phyloP scores from a whole-genome alignment of 257 asterid genomes.

The Jaltomata sinuosa region DNA sequence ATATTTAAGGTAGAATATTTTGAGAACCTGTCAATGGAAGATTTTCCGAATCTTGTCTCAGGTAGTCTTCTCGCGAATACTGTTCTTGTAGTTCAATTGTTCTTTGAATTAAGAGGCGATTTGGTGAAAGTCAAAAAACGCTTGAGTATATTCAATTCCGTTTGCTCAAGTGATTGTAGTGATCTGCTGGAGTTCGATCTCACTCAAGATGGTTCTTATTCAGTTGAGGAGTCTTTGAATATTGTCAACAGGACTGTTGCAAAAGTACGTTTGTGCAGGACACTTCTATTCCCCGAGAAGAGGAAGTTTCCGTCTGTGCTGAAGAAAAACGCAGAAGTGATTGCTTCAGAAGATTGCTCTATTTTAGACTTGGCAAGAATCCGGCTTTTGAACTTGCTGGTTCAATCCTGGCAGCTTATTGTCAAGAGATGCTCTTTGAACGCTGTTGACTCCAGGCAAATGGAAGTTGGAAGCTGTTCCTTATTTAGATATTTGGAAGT shows the following conservation, averaged over 20 bases:
- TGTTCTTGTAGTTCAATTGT: conserved; percentile 31
- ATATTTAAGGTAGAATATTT: conserved; percentile 34
- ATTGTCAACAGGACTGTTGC: conserved; percentile 59
- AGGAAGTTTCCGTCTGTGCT: conserved; percentile 16
- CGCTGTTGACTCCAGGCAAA: conserved; percentile 22
- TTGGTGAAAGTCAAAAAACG: conserved; percentile 30
- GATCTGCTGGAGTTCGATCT: conserved; percentile 36
- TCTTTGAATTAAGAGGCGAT: conserved; percentile 30
- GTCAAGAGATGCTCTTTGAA: conserved; percentile 36
- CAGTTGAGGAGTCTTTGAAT: conserved; percentile 42
- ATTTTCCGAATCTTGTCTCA: conserved; percentile 34
- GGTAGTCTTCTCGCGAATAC: conserved; percentile 67
- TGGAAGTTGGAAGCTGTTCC: conserved; percentile 25
- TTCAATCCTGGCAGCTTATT: conserved; percentile 56
- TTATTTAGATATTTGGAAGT: conserved; percentile 59
- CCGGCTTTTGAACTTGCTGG: conserved; percentile 43
- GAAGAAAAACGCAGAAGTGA: conserved; percentile 14
- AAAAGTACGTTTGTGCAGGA: conserved; percentile 51
- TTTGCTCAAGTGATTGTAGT: conserved; percentile 44
- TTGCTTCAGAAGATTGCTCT: conserved; percentile 21
- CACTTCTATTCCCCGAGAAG: conserved; percentile 38
- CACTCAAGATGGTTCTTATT: conserved; percentile 33
- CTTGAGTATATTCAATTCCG: conserved; percentile 47
- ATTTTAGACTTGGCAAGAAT: conserved; percentile 37
- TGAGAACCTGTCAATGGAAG: conserved; percentile 37